phyloP scores from a whole-genome alignment of 495 filamentous ascomycete genomes.

The Annulohypoxylon moriforme region DNA sequence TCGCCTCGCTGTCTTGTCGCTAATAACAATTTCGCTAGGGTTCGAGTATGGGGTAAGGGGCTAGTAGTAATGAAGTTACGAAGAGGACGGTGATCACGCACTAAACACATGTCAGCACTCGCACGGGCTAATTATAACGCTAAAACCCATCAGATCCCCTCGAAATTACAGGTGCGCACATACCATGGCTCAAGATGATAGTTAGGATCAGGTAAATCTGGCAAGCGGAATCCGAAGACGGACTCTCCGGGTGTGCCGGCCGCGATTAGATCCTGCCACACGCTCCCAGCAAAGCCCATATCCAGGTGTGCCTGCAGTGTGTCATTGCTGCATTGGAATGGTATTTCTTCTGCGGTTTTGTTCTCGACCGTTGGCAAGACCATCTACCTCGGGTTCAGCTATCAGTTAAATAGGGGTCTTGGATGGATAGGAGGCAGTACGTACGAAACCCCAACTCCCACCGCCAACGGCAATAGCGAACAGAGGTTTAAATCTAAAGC shows the following conservation, averaged over 20 bases:
- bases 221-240: constrained; percentile 39
- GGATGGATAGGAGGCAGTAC: not conserved
- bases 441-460: constrained; percentile 43
- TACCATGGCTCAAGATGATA: constrained; percentile 41
- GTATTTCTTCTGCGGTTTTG: constrained; percentile 11
- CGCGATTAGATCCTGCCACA: constrained; percentile 39
- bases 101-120: constrained; percentile 10
- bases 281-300: constrained; percentile 23
- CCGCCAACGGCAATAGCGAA: constrained; percentile 41
- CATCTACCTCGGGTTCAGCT: constrained; percentile 20
- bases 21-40: not conserved
- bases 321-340: constrained; percentile 27
- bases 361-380: constrained; percentile 28
- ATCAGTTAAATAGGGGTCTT: not conserved
- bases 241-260: constrained; percentile 43
- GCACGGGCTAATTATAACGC: not conserved
- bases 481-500: constrained; percentile 30
- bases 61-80: not conserved
- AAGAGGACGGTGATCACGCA: not conserved
- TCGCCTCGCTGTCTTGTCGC: not conserved
- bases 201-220: constrained; percentile 41
- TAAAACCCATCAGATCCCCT: not conserved
- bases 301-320: constrained; percentile 36
- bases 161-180: not conserved
- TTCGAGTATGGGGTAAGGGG: not conserved